Conservation (phyloP, 2,329 filamentous ascomycete species). For the Coniochaeta sp. region DNA sequence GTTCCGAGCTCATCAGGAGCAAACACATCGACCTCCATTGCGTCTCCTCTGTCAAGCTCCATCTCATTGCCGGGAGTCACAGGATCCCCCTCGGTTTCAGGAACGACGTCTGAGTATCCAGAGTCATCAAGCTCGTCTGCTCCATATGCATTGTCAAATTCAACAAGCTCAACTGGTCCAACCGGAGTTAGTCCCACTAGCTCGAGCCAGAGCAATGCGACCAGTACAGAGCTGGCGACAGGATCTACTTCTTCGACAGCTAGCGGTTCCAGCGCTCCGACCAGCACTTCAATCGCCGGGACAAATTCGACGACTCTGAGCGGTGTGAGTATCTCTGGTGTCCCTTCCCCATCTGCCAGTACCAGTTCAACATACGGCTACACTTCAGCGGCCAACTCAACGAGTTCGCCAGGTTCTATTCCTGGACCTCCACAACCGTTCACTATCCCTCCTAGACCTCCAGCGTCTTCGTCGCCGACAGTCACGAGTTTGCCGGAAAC, state of each 20-base stretch:
- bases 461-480: neutral
- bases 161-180: constrained; percentile 2
- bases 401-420: neutral
- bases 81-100: neutral
- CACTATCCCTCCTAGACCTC: neutral
- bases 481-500: neutral
- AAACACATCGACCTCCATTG: neutral
- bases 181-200: neutral
- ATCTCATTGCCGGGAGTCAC: neutral
- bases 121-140: neutral
- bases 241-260: neutral
- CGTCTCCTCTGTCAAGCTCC: neutral
- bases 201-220: neutral
- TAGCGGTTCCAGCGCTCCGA: neutral
- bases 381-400: neutral
- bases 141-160: constrained; percentile 7
- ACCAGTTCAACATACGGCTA: neutral
- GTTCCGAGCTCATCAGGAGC: neutral
- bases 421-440: neutral
- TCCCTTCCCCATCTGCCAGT: neutral
- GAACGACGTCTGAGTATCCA: neutral
- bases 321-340: neutral
- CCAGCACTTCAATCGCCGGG: neutral
- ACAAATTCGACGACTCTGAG: neutral
- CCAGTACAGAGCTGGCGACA: constrained; percentile 1